Conservation (phyloP, 257 asterid species). For the Salvia splendens region DNA sequence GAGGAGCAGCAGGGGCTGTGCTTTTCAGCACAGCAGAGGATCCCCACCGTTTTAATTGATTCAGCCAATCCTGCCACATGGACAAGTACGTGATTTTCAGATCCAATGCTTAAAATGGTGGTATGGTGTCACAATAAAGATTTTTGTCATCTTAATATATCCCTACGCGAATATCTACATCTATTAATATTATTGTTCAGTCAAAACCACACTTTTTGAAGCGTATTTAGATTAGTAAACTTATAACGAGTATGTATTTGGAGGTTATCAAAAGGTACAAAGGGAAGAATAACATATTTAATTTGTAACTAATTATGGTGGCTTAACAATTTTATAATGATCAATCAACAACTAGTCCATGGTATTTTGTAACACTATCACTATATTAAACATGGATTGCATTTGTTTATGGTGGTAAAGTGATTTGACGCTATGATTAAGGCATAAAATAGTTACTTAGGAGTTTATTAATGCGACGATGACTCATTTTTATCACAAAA, state of each 20-base stretch:
- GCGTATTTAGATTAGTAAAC: too few species aligned
- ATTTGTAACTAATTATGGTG: neutral
- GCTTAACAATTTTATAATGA: constrained; percentile 18
- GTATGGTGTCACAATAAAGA: too few species aligned
- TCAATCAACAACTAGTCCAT: constrained; percentile 7
- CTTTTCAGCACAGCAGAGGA: too few species aligned
- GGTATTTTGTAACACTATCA: neutral
- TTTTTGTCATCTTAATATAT: too few species aligned
- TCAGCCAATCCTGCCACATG: too few species aligned
- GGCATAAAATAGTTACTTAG: constrained; percentile 10
- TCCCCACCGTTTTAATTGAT: too few species aligned
- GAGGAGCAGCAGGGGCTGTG: too few species aligned
- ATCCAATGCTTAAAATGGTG: too few species aligned
- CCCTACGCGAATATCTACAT: too few species aligned
- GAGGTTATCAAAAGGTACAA: neutral
- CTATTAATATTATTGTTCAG: too few species aligned
- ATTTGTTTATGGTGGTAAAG: constrained; percentile 15
- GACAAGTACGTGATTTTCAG: too few species aligned
- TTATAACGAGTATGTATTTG: neutral
- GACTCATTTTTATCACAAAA: neutral
- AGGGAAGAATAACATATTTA: neutral
- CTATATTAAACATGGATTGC: constrained; percentile 21
- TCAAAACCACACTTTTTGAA: too few species aligned
- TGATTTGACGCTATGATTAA: constrained; percentile 26
- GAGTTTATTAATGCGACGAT: constrained; percentile 12